phyloP scores from a whole-genome alignment of 441 rosid genomes.

The Pelargonium citronellum region DNA sequence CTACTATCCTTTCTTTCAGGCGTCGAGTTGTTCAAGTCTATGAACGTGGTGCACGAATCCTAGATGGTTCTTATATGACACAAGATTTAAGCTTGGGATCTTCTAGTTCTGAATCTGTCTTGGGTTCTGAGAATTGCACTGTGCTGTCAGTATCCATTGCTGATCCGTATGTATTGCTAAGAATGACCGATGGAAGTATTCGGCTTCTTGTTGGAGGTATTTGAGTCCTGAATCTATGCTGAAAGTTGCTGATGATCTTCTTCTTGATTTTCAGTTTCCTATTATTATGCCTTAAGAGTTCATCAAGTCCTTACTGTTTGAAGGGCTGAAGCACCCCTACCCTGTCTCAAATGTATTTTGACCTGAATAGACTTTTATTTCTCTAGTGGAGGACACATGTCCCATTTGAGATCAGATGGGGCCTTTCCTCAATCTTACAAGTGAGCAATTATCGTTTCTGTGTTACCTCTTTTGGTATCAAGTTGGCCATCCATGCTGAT shows the following conservation, averaged over 20 bases:
- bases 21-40: conserved; percentile 93
- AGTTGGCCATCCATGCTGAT: too few species aligned
- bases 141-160: conserved; percentile 84
- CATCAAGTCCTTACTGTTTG: too few species aligned
- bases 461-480: too few species aligned
- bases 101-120: conserved; percentile 59
- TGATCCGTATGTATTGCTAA: conserved; percentile 83
- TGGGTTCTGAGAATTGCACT: conserved; percentile 60
- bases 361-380: too few species aligned
- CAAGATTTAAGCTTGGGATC: conserved; percentile 79
- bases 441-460: too few species aligned
- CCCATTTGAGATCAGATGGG: too few species aligned
- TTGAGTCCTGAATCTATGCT: conserved; percentile 12
- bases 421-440: too few species aligned
- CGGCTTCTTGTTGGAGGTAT: conserved; percentile 94
- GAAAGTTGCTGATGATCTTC: conserved; percentile 11
- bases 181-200: conserved; percentile 87
- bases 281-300: not conserved
- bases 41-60: conserved; percentile 89
- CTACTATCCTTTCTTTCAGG: conserved; percentile 39
- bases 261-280: not conserved
- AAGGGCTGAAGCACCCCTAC: too few species aligned
- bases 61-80: conserved; percentile 95
- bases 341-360: too few species aligned
- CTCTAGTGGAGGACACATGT: too few species aligned